These are phyloP conservation scores for Citrullus colocynthis DNA, from an alignment of 306 rosid genomes.

Conservation along the genomic window DNA sequence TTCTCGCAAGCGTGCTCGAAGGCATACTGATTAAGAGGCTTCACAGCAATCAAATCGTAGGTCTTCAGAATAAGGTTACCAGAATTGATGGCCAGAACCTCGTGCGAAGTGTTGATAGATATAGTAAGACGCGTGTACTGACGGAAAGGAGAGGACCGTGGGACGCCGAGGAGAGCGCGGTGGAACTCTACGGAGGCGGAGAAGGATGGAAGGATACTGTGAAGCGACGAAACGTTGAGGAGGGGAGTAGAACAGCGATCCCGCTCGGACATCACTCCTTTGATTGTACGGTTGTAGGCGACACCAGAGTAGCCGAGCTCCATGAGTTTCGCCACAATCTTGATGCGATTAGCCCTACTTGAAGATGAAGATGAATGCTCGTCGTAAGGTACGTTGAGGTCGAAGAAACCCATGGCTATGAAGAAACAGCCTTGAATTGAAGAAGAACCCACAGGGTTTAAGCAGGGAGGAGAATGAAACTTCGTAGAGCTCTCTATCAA, in stretches of 20 bases:
- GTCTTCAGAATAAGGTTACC: slow-evolving; percentile 76
- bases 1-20: slow-evolving; percentile 68
- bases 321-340: slow-evolving; percentile 52
- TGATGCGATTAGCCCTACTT: slow-evolving; percentile 36
- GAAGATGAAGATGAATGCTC: slow-evolving; percentile 20
- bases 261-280: slow-evolving; percentile 74
- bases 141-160: slow-evolving; percentile 52
- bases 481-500: background rate
- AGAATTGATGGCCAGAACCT: slow-evolving; percentile 47
- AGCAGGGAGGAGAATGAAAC: background rate
- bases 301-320: slow-evolving; percentile 82
- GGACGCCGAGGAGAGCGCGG: slow-evolving; percentile 49
- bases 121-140: slow-evolving; percentile 88
- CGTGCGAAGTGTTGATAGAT: slow-evolving; percentile 24
- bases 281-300: slow-evolving; percentile 72
- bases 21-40: slow-evolving; percentile 43
- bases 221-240: slow-evolving; percentile 50
- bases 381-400: slow-evolving; percentile 52
- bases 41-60: slow-evolving; percentile 64
- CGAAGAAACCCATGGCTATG: slow-evolving; percentile 64
- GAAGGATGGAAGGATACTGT: slow-evolving; percentile 52
- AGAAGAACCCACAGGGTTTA: background rate
- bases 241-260: slow-evolving; percentile 64
- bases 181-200: slow-evolving; percentile 55
- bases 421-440: background rate